Evolutionary conservation across 2,329 filamentous ascomycete species (phyloP).

Genomic region (Neopestalotiopsis sp.): DNA sequence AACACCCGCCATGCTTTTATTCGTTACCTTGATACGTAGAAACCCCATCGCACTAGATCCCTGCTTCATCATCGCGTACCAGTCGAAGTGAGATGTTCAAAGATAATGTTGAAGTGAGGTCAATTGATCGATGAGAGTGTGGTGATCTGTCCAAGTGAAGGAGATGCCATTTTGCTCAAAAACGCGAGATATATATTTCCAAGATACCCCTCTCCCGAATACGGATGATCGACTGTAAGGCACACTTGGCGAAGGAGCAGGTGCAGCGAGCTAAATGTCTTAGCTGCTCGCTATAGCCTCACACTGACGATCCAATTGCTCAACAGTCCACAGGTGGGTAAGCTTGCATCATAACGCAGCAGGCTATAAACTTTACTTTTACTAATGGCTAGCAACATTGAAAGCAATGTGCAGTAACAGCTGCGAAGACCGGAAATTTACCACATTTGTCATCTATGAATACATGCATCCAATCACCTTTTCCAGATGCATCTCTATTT

Average conservation of each 20-base stretch:
- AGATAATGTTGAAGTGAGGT: not conserved
- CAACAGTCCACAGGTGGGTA: not conserved
- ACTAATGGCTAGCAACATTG: not conserved
- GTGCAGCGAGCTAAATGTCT: not conserved
- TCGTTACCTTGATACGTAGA: slow-evolving; percentile 16
- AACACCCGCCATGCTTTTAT: slow-evolving; percentile 13
- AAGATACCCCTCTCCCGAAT: not conserved
- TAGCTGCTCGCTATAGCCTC: not conserved
- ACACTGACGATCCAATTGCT: not conserved
- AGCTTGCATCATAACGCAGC: not conserved
- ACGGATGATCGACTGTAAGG: not conserved
- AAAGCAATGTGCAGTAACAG: not conserved
- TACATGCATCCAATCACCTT: too few species aligned
- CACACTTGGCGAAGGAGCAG: not conserved
- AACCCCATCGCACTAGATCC: slow-evolving; percentile 4
- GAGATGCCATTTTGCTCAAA: not conserved
- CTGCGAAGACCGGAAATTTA: not conserved
- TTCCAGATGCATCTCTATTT: too few species aligned
- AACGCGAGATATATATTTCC: not conserved
- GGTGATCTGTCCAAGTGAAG: not conserved
- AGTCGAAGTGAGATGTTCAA: not conserved
- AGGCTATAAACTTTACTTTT: not conserved
- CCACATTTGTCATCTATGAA: not conserved
- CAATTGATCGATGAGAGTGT: not conserved
- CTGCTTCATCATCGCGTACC: slow-evolving; percentile 5